Evolutionary conservation across 192 early-diverging fungal species (phyloP).

Genomic region (Backusella liffmaniae): DNA sequence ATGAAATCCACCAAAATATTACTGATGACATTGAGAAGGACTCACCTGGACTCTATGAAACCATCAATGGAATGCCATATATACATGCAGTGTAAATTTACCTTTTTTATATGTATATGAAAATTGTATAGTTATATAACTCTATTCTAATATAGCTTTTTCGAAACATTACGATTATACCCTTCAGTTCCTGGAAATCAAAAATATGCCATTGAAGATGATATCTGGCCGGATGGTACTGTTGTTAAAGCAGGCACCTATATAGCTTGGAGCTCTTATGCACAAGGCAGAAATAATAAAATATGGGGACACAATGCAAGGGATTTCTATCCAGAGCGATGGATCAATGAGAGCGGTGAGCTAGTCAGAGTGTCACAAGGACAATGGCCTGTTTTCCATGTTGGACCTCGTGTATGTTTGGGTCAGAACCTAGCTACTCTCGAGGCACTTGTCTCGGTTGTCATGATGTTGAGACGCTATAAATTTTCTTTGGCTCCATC

Average conservation of each 20-base stretch:
- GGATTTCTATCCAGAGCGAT: slow-evolving; percentile 64
- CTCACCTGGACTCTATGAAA: slow-evolving; percentile 25
- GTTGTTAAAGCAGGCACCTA: slow-evolving; percentile 46
- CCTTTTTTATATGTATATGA: background rate
- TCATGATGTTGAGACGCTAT: slow-evolving; percentile 37
- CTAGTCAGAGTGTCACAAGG: slow-evolving; percentile 33
- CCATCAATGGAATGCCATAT: slow-evolving; percentile 35
- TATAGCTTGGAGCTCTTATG: slow-evolving; percentile 49
- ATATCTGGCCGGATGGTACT: slow-evolving; percentile 60
- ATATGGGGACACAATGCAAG: slow-evolving; percentile 66
- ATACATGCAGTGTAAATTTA: slow-evolving; percentile 37
- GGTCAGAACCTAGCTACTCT: slow-evolving; percentile 45
- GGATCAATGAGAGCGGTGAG: slow-evolving; percentile 44
- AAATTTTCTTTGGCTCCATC: slow-evolving; percentile 35
- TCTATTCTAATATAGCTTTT: slow-evolving; percentile 15
- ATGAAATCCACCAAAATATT: slow-evolving; percentile 38
- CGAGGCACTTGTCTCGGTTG: slow-evolving; percentile 40
- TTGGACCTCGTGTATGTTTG: slow-evolving; percentile 43
- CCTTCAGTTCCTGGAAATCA: slow-evolving; percentile 62
- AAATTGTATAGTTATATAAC: background rate
- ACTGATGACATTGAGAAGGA: slow-evolving; percentile 28
- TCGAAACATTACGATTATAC: slow-evolving; percentile 63
- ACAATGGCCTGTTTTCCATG: slow-evolving; percentile 59
- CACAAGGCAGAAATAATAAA: slow-evolving; percentile 46
- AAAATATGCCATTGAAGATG: slow-evolving; percentile 55